These are phyloP conservation scores for Styphnolobium japonicum DNA, from an alignment of 306 rosid genomes.

Conservation along the genomic window DNA sequence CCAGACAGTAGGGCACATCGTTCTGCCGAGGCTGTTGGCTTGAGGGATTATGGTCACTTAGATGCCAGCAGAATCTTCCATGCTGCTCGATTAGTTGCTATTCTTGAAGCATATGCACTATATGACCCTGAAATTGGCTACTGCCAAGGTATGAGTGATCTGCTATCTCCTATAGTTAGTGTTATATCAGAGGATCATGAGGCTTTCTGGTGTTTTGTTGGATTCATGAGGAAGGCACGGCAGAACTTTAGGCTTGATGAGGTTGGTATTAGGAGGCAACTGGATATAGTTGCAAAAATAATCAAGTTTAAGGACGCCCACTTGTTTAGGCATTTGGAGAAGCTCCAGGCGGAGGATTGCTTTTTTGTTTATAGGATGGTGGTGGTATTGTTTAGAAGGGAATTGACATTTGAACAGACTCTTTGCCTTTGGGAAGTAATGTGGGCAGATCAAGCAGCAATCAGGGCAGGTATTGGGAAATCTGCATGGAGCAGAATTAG, in stretches of 20 bases:
- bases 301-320: constrained; percentile 85
- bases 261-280: constrained; percentile 95
- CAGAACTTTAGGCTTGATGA: constrained; percentile 98
- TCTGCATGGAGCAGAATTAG: constrained; percentile 96
- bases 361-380: constrained; percentile 98
- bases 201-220: constrained; percentile 99
- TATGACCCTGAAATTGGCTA: constrained; percentile 96
- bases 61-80: constrained; percentile 84
- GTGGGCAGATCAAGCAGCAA: constrained; percentile 99
- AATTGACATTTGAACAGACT: constrained; percentile 92
- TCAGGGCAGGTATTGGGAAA: constrained; percentile 87
- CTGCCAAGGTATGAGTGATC: constrained; percentile 99
- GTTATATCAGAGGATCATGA: constrained; percentile 87
- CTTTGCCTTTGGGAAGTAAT: constrained; percentile 98
- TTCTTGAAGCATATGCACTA: constrained; percentile 96
- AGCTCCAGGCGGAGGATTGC: constrained; percentile 98
- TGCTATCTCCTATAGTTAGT: constrained; percentile 85
- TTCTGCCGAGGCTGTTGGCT: constrained; percentile 85
- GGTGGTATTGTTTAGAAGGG: constrained; percentile 95
- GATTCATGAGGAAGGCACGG: constrained; percentile 98
- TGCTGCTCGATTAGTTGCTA: constrained; percentile 91
- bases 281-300: constrained; percentile 75
- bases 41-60: constrained; percentile 90
- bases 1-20: constrained; percentile 64
- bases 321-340: constrained; percentile 87